Conservation (phyloP, 768 basidiomycete genomes). For the Termitomyces sp. region DNA sequence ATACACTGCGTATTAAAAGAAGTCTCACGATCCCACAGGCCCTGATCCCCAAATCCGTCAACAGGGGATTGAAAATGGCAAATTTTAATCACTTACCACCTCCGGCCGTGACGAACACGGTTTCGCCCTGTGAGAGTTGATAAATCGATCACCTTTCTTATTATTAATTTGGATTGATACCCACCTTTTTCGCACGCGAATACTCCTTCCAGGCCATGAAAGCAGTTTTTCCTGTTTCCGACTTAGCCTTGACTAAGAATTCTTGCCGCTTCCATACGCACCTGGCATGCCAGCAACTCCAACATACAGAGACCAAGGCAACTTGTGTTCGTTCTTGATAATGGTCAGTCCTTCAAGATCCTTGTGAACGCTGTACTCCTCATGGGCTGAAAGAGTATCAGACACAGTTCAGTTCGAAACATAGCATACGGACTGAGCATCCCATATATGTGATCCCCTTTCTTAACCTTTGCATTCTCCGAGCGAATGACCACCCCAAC, state of each 20-base stretch:
- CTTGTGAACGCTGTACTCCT: conserved; percentile 37
- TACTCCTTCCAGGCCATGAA: conserved; percentile 40
- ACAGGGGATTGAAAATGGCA: neutral
- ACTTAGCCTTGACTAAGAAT: neutral
- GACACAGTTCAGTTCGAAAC: too few relatives aligned
- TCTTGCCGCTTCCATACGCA: conserved; percentile 20
- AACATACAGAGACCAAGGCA: conserved; percentile 48
- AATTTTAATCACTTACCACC: conserved; percentile 25
- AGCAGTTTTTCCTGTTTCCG: conserved; percentile 27
- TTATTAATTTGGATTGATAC: neutral
- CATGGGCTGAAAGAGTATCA: conserved; percentile 29
- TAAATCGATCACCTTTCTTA: too few relatives aligned
- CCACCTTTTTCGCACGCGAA: conserved; percentile 31
- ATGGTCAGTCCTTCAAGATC: conserved; percentile 14
- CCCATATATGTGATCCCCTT: conserved; percentile 33
- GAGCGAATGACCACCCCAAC: conserved; percentile 22
- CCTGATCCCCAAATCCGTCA: conserved; percentile 19
- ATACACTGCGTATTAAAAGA: neutral
- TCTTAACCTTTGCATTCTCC: conserved; percentile 18
- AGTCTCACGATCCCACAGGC: conserved; percentile 59
- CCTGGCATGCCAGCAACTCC: conserved; percentile 56
- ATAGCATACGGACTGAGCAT: conserved; percentile 14
- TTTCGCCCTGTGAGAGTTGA: conserved; percentile 26
- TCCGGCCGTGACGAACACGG: conserved; percentile 38
- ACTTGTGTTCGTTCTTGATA: conserved; percentile 40